Evolutionary conservation across 768 basidiomycete genomes (phyloP), one percentile per base, ranked within the genome.

Genomic region (Tubosaeta sp.): DNA sequence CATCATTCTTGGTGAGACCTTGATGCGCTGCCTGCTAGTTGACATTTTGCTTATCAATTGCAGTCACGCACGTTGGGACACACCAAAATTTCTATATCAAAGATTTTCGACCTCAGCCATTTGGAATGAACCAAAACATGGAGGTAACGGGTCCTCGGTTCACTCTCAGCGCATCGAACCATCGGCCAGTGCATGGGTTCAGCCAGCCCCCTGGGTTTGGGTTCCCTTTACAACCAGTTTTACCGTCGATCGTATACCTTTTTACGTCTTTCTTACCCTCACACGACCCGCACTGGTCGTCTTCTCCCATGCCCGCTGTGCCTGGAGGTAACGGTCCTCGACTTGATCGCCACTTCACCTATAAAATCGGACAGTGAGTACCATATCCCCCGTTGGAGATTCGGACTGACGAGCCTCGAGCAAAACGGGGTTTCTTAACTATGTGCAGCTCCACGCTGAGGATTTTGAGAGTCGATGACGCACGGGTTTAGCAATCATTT

Each of bases 201-300:
- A 50, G 52, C 27, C 58, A 60, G 31, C 53, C 60, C 21, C 44
- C 45, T 29, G 45, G 39, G n/a, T 58, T 52, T 46, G 52, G 47
- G 45, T 56, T 48, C 34, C 44, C 51, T n/a, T 27, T 43, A 34
- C 42, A 53, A 45, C 64, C 67, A 6, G 50, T 50, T 10, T 54
- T 70, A n/a, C 73, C 75, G 3, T 64, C 66, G 6, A 65, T 77
- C 32, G 62, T 72, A 49, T 78, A 77, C 44, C 61, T 77, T 25
- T 71, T 76, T 46, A 77, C 77, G 0, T 72, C 76, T 0, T 50
- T 55, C 18, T 58, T 61, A 31, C 55, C 70, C 16, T 57, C 55
- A 3, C 63, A 69, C 35, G 59, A 64, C 44, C 71, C 77, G 0
- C 65, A 72, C 50, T 76, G 75, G 69, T 72, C 73, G 12, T 62